Evolutionary conservation across 129 eudicot species (phyloP).

Genomic region (Chrysanthemum lavandulifolium): DNA sequence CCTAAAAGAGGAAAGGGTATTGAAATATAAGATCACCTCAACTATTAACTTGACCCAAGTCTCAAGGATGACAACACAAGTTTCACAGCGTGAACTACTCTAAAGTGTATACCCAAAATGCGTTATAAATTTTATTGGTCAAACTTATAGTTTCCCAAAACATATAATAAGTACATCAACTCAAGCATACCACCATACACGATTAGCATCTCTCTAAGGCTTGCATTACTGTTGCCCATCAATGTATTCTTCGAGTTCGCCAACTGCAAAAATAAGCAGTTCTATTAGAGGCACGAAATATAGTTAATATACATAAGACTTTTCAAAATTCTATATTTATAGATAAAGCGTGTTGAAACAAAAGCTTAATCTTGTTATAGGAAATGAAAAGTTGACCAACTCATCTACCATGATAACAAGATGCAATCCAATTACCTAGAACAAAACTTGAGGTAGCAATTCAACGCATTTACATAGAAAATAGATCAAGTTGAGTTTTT

Average conservation of each 20-base stretch:
- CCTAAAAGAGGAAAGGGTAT: no score
- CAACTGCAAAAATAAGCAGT: constrained; percentile 43
- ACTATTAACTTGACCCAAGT: no score
- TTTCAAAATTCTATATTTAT: background rate
- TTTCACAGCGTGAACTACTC: no score
- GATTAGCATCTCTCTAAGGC: constrained; percentile 88
- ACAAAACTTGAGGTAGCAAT: background rate
- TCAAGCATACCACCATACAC: constrained; percentile 55
- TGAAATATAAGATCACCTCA: no score
- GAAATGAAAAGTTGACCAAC: background rate
- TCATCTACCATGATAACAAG: background rate
- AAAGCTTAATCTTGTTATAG: constrained; percentile 3
- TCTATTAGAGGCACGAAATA: constrained; percentile 14
- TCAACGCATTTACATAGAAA: no score
- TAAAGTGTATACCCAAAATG: no score
- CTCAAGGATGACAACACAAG: no score
- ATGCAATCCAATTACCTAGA: no score
- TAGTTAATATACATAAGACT: background rate
- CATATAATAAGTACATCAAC: background rate
- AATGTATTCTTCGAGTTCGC: constrained; percentile 87
- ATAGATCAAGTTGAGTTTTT: no score
- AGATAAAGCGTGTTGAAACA: background rate
- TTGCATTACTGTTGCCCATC: constrained; percentile 91
- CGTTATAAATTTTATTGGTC: background rate
- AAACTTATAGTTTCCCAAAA: background rate